Evolutionary conservation across 1,284 basidiomycete genomes (phyloP).

Genomic region (Cutaneotrichosporon cavernicola): DNA sequence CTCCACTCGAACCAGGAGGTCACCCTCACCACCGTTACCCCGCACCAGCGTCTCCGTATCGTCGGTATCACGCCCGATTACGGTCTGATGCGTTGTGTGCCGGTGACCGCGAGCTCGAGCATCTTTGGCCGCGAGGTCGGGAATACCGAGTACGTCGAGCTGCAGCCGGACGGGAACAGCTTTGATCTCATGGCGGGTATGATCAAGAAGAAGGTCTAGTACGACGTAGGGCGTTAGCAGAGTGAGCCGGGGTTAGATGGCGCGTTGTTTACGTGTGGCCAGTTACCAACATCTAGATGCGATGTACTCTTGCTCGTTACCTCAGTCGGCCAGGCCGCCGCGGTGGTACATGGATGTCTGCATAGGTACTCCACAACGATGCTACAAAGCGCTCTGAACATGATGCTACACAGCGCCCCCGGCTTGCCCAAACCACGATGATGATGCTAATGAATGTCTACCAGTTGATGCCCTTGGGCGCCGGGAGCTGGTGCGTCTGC

Average conservation of each 20-base stretch:
- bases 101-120: slow-evolving; percentile 55
- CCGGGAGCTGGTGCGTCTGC: slow-evolving; percentile 13
- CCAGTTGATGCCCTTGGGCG: slow-evolving; percentile 20
- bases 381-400: neutral
- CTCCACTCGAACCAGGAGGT: slow-evolving; percentile 88
- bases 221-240: neutral
- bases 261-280: too few relatives aligned
- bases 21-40: slow-evolving; percentile 71
- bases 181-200: slow-evolving; percentile 93
- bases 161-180: slow-evolving; percentile 94
- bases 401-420: neutral
- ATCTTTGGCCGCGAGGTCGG: slow-evolving; percentile 40
- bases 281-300: too few relatives aligned
- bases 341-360: neutral
- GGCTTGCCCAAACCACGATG: neutral
- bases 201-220: slow-evolving; percentile 65
- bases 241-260: neutral
- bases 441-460: neutral
- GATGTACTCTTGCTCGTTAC: neutral
- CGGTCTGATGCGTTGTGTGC: slow-evolving; percentile 79
- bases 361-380: neutral
- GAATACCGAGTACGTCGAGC: slow-evolving; percentile 56
- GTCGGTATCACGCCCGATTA: slow-evolving; percentile 82
- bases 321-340: neutral
- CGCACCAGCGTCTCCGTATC: slow-evolving; percentile 71